A percentile compares a stretch with the other conserved stretches of the same genome.
phyloP scores from a whole-genome alignment of 1,139 yeast species.

The Candida buenavistaensis region DNA sequence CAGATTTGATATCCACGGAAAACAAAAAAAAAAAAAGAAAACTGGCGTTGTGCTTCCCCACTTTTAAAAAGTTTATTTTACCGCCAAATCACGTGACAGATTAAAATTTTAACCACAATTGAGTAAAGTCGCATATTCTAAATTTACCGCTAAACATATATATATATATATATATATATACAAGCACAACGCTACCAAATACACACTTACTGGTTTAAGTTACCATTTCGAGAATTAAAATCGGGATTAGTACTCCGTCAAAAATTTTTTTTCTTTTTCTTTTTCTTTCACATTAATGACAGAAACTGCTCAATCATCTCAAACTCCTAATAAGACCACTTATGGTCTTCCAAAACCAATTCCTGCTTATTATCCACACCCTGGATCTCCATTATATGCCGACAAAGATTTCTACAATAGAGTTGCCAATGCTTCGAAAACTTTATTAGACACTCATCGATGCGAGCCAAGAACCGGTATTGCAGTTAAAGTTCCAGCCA shows the following conservation, averaged over 20 bases:
- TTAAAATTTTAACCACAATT: too few species aligned
- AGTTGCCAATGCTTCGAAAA: slow-evolving; percentile 43
- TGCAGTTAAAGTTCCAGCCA: slow-evolving; percentile 63
- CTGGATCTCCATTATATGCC: slow-evolving; percentile 53
- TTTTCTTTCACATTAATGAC: neutral
- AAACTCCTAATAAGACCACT: slow-evolving; percentile 38
- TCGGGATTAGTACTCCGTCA: neutral
- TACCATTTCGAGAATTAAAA: too few species aligned
- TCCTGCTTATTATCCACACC: slow-evolving; percentile 59
- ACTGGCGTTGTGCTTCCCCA: too few species aligned
- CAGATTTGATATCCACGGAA: slow-evolving; percentile 6
- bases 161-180: too few species aligned
- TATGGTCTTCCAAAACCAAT: slow-evolving; percentile 49
- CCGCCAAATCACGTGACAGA: slow-evolving; percentile 3
- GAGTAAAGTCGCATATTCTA: too few species aligned
- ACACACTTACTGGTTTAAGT: too few species aligned
- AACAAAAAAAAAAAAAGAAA: neutral
- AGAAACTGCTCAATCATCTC: slow-evolving; percentile 32
- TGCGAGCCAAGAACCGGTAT: slow-evolving; percentile 58
- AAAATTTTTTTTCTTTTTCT: neutral
- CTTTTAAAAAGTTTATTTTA: too few species aligned
- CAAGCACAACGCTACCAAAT: too few species aligned
- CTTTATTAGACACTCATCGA: slow-evolving; percentile 34
- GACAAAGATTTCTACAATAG: slow-evolving; percentile 45
- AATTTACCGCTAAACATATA: too few species aligned